phyloP scores from a whole-genome alignment of 2,329 filamentous ascomycete genomes.

The Talaromyces islandicus region DNA sequence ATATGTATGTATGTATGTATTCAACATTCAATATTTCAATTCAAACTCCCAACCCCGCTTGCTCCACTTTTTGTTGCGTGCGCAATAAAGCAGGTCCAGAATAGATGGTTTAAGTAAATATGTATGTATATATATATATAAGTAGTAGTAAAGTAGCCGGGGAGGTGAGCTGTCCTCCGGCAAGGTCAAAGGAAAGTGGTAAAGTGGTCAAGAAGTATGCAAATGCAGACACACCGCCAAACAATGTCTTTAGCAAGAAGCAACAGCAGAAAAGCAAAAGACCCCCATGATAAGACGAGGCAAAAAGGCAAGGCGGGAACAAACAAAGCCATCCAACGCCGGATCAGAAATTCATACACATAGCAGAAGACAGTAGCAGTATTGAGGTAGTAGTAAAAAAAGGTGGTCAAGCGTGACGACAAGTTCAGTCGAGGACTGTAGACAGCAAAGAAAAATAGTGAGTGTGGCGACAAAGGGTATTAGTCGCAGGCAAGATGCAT shows the following conservation, averaged over 20 bases:
- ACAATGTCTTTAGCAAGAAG: not conserved
- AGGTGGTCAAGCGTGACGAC: not conserved
- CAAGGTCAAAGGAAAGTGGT: not conserved
- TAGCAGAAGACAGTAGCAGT: not conserved
- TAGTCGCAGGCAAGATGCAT: not conserved
- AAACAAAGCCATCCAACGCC: not conserved
- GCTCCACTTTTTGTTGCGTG: not conserved
- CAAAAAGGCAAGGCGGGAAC: not conserved
- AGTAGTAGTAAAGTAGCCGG: not conserved
- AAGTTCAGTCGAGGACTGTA: not conserved
- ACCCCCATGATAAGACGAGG: not conserved
- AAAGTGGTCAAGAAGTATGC: not conserved
- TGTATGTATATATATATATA: not conserved
- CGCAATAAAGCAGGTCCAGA: not conserved
- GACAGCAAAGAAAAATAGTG: not conserved
- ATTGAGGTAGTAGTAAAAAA: not conserved
- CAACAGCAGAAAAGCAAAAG: too few species aligned
- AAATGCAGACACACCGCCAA: not conserved
- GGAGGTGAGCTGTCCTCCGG: too few species aligned
- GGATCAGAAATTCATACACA: not conserved
- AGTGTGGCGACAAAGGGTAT: not conserved
- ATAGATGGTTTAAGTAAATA: not conserved
- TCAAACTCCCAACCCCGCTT: not conserved
- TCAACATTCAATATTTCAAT: not conserved
- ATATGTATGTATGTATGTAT: too few species aligned